These are phyloP conservation scores for Kwoniella europaea DNA, from an alignment of 768 basidiomycete species.

Conservation along the genomic window DNA sequence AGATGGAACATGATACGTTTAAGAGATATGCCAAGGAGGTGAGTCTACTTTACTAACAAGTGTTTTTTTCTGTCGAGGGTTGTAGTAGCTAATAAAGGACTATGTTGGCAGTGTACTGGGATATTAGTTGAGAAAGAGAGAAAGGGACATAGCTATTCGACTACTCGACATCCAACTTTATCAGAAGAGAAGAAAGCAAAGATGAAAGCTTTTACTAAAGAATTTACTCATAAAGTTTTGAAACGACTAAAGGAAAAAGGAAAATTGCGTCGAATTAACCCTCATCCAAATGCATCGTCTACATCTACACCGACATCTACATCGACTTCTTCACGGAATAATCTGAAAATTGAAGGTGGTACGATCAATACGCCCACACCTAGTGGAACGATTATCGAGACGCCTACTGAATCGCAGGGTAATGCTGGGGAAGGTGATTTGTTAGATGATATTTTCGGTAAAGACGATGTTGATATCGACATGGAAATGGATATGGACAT, in stretches of 20 bases:
- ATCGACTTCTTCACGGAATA: conserved; percentile 6
- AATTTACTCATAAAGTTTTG: conserved; percentile 79
- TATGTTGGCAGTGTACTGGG: conserved; percentile 70
- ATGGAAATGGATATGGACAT: conserved; percentile 26
- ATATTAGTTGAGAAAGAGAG: conserved; percentile 94
- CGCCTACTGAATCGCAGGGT: no score
- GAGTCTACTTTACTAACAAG: conserved; percentile 33
- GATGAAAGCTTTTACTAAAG: conserved; percentile 91
- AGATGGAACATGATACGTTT: conserved; percentile 77
- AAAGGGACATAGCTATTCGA: conserved; percentile 75
- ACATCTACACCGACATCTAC: conserved; percentile 9
- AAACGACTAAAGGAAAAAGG: conserved; percentile 54
- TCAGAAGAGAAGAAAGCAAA: conserved; percentile 85
- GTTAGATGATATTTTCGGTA: conserved; percentile 34
- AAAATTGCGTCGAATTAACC: conserved; percentile 30
- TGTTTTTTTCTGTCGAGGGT: no score
- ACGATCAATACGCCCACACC: conserved; percentile 9
- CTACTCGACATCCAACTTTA: conserved; percentile 70
- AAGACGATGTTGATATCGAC: conserved; percentile 24
- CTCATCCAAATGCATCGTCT: background rate
- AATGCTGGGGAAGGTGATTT: conserved; percentile 14
- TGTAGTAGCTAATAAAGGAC: background rate
- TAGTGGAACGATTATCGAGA: conserved; percentile 10
- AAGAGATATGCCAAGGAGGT: conserved; percentile 97
- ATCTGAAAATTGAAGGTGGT: background rate